phyloP scores from a whole-genome alignment of 495 filamentous ascomycete species.

The Jackrogersella multiformis region DNA sequence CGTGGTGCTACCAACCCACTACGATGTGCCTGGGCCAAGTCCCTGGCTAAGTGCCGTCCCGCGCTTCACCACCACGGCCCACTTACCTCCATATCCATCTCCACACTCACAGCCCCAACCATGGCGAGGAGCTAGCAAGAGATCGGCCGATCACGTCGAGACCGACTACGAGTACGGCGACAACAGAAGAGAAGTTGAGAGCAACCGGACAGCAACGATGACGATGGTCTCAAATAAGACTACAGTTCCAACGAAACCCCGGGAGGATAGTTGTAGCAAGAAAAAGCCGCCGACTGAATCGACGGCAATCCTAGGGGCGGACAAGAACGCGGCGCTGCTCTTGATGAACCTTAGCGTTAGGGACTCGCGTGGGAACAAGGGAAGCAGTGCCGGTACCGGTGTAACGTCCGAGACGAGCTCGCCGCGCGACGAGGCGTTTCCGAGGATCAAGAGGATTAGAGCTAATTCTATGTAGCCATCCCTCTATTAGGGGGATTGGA shows the following conservation, averaged over 20 bases:
- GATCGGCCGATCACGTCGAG: slow-evolving; percentile 32
- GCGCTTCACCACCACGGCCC: slow-evolving; percentile 44
- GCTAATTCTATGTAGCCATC: slow-evolving; percentile 49
- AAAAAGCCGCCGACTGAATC: slow-evolving; percentile 9
- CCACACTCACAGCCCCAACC: slow-evolving; percentile 27
- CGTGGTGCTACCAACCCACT: slow-evolving; percentile 25
- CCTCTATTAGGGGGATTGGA: not conserved
- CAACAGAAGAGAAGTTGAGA: not conserved
- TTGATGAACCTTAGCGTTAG: slow-evolving; percentile 64
- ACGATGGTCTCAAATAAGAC: not conserved
- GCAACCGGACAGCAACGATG: not conserved
- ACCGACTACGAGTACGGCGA: slow-evolving; percentile 35
- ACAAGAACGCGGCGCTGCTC: slow-evolving; percentile 66
- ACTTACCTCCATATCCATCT: slow-evolving; percentile 28
- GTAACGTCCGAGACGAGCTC: slow-evolving; percentile 15
- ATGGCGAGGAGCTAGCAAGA: slow-evolving; percentile 26
- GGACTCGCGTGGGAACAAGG: slow-evolving; percentile 43
- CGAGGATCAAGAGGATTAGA: slow-evolving; percentile 49
- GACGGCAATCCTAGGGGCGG: slow-evolving; percentile 37
- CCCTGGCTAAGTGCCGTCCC: slow-evolving; percentile 57
- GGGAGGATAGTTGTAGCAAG: not conserved
- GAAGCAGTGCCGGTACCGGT: slow-evolving; percentile 15
- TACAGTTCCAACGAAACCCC: not conserved
- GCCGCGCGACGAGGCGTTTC: slow-evolving; percentile 23
- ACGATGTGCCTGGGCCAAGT: slow-evolving; percentile 43